phyloP scores from a whole-genome alignment of 2,329 filamentous ascomycete genomes.

The Westerdykella aurantiaca region DNA sequence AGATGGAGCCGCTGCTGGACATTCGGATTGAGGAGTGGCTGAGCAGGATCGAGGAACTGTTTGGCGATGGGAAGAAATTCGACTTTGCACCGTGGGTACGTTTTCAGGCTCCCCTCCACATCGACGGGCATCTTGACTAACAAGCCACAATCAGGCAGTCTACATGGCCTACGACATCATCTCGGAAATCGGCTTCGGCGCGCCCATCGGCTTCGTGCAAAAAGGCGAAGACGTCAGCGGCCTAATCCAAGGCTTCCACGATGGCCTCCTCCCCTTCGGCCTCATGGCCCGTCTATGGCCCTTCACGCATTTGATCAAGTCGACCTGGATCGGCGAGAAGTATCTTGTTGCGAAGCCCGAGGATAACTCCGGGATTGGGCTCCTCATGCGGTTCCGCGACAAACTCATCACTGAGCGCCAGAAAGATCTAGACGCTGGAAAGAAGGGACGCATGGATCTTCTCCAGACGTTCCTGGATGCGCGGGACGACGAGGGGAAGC shows the following conservation, averaged over 20 bases:
- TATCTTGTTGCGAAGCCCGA: slow-evolving; percentile 51
- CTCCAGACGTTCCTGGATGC: slow-evolving; percentile 48
- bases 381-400: slow-evolving; percentile 54
- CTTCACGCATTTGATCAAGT: slow-evolving; percentile 52
- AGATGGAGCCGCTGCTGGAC: slow-evolving; percentile 55
- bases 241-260: slow-evolving; percentile 52
- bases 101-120: slow-evolving; percentile 11
- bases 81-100: slow-evolving; percentile 54
- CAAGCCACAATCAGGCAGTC: slow-evolving; percentile 1
- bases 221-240: slow-evolving; percentile 49
- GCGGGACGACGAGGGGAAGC: slow-evolving; percentile 37
- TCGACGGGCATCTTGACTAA: neutral
- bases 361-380: slow-evolving; percentile 51
- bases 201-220: slow-evolving; percentile 52
- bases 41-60: slow-evolving; percentile 42
- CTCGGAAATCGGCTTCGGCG: slow-evolving; percentile 52
- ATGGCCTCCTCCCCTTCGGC: slow-evolving; percentile 48
- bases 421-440: slow-evolving; percentile 45
- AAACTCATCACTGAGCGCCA: slow-evolving; percentile 47
- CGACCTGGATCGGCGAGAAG: slow-evolving; percentile 46
- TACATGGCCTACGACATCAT: slow-evolving; percentile 54
- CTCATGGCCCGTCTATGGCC: slow-evolving; percentile 50
- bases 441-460: slow-evolving; percentile 46
- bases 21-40: slow-evolving; percentile 48
- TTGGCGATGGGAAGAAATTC: slow-evolving; percentile 43